Conservation (phyloP, 139 green algal species). For the Yamagishiella unicocca region DNA sequence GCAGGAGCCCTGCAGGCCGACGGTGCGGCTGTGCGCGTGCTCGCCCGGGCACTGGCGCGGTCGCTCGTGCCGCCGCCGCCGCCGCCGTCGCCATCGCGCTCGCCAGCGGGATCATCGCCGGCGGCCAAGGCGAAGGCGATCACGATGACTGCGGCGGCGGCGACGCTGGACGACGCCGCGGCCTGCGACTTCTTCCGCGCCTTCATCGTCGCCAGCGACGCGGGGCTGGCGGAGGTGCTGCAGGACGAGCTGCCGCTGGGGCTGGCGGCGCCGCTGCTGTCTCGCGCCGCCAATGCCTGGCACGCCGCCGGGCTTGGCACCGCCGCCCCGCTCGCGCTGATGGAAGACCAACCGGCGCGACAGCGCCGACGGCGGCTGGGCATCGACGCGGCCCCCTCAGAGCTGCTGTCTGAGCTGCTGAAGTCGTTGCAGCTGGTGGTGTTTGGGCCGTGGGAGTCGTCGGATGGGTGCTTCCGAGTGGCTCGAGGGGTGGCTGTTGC, state of each 20-base stretch:
- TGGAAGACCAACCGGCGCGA: background rate
- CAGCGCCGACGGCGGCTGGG: background rate
- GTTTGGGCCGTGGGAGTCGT: constrained; percentile 3
- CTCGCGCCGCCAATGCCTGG: constrained; percentile 9
- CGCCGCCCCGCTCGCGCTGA: background rate
- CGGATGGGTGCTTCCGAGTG: constrained; percentile 4
- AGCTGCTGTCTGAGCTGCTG: constrained; percentile 1
- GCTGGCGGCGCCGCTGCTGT: background rate
- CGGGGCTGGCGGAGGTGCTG: background rate
- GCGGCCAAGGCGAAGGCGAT: background rate
- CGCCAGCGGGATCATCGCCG: background rate
- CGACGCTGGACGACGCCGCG: background rate
- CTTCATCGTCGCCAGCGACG: background rate
- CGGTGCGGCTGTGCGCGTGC: background rate
- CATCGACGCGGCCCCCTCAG: background rate
- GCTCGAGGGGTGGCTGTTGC: background rate
- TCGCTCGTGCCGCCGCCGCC: background rate
- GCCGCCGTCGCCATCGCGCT: background rate
- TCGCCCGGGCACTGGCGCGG: background rate
- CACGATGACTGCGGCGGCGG: background rate
- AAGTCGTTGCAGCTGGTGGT: background rate
- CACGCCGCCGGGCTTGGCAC: background rate
- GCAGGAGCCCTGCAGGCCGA: background rate
- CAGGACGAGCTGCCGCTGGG: background rate
- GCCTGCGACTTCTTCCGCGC: constrained; percentile 23